Conservation (phyloP, 371 early-diverging fungal genomes). For the Mucor piriformis region DNA sequence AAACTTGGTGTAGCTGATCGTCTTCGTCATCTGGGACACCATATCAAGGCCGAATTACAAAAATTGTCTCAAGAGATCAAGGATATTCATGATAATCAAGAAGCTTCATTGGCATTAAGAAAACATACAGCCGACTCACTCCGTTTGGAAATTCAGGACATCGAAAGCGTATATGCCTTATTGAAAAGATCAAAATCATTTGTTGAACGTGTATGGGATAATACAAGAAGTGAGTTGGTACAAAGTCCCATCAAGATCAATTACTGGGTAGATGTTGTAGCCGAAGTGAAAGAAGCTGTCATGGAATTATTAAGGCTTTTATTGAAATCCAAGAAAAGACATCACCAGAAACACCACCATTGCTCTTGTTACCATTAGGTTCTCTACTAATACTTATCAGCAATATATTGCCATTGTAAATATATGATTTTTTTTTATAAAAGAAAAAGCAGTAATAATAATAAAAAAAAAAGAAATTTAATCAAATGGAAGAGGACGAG, state of each 20-base stretch:
- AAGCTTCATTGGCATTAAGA: constrained; percentile 2
- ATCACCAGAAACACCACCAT: neutral
- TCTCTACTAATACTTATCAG: neutral
- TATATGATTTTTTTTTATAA: no score
- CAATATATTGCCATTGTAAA: neutral
- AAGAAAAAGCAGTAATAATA: no score
- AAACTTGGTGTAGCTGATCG: neutral
- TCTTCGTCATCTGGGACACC: constrained; percentile 10
- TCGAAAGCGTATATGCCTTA: constrained; percentile 6
- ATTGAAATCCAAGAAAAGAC: no score
- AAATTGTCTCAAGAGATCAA: neutral
- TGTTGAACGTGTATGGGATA: constrained; percentile 10
- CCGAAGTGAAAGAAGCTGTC: constrained; percentile 14
- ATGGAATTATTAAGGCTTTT: neutral
- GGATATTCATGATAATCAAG: neutral
- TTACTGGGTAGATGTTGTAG: constrained; percentile 20
- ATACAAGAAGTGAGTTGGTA: constrained; percentile 10
- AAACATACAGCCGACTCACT: constrained; percentile 10
- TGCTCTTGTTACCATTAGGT: neutral
- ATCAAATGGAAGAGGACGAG: constrained; percentile 60
- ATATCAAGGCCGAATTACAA: constrained; percentile 6
- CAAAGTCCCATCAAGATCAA: constrained; percentile 12
- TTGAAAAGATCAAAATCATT: neutral
- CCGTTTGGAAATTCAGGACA: neutral
- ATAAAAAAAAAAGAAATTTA: constrained; percentile 21